These are phyloP conservation scores for Epicoccum nigrum DNA, from an alignment of 2,329 filamentous ascomycete species.

Conservation along the genomic window DNA sequence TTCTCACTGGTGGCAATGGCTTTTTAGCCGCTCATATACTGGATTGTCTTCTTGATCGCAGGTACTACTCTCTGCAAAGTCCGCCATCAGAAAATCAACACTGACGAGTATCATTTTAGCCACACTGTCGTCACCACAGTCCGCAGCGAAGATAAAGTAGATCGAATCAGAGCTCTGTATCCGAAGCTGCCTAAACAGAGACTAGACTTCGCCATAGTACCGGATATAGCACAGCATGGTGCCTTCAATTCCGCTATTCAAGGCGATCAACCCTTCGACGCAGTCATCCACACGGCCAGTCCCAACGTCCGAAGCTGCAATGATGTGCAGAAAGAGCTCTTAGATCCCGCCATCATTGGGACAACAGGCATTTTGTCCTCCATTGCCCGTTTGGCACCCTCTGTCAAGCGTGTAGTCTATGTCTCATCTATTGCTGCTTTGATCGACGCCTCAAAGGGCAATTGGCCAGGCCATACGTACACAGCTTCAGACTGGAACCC, in stretches of 20 bases:
- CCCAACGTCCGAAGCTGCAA: constrained; percentile 74
- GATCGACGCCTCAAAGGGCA: constrained; percentile 59
- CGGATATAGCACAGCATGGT: constrained; percentile 69
- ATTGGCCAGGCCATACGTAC: constrained; percentile 53
- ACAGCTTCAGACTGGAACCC: constrained; percentile 60
- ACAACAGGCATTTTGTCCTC: constrained; percentile 64
- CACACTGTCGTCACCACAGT: constrained; percentile 66
- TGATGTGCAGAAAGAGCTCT: constrained; percentile 64
- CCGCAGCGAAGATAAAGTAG: constrained; percentile 61
- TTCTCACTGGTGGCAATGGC: constrained; percentile 58
- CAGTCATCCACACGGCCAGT: constrained; percentile 54
- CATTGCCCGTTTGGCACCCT: constrained; percentile 62
- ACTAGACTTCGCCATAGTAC: constrained; percentile 69
- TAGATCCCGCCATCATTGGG: constrained; percentile 66
- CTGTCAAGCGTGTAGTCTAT: constrained; percentile 72
- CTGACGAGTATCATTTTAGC: constrained; percentile 35
- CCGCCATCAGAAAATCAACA: too few species aligned
- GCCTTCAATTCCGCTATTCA: constrained; percentile 66
- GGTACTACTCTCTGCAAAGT: constrained; percentile 40
- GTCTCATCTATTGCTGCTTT: constrained; percentile 70
- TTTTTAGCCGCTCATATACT: constrained; percentile 67
- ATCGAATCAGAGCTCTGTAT: constrained; percentile 60
- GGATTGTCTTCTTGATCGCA: constrained; percentile 58
- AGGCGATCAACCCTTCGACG: constrained; percentile 67
- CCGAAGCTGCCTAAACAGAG: constrained; percentile 56